phyloP scores from a whole-genome alignment of 116 monocot genomes.

The Dioscorea cayenensis region DNA sequence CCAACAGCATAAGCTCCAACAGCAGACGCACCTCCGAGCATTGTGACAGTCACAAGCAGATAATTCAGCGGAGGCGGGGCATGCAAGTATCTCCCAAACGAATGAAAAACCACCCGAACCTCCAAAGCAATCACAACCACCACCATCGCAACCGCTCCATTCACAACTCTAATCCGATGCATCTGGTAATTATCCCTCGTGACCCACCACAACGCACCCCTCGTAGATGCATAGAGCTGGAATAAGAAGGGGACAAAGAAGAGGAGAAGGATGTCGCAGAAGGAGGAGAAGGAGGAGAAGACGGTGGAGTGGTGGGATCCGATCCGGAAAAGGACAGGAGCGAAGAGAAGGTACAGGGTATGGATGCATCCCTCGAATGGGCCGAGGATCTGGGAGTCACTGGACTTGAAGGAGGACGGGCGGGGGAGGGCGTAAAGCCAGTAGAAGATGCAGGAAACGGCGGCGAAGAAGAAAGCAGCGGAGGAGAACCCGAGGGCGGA shows the following conservation, averaged over 20 bases:
- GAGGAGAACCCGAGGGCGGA: slow-evolving; percentile 66
- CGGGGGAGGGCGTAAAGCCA: slow-evolving; percentile 88
- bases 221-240: slow-evolving; percentile 79
- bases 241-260: slow-evolving; percentile 92
- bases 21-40: slow-evolving; percentile 75
- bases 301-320: slow-evolving; percentile 60
- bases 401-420: slow-evolving; percentile 40
- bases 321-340: slow-evolving; percentile 56
- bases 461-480: slow-evolving; percentile 60
- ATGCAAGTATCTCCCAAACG: slow-evolving; percentile 86
- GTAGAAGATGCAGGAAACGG: slow-evolving; percentile 64
- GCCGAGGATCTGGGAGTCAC: slow-evolving; percentile 50
- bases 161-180: slow-evolving; percentile 59
- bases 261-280: slow-evolving; percentile 74
- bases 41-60: slow-evolving; percentile 78
- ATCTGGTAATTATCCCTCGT: slow-evolving; percentile 54
- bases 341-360: slow-evolving; percentile 75
- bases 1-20: slow-evolving; percentile 75
- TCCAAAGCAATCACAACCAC: slow-evolving; percentile 76
- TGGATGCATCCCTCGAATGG: slow-evolving; percentile 81
- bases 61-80: slow-evolving; percentile 84
- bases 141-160: slow-evolving; percentile 86
- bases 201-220: slow-evolving; percentile 96
- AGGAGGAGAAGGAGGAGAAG: slow-evolving; percentile 52
- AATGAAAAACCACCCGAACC: slow-evolving; percentile 87